Percentiles rank a stretch among this genome's conserved stretches.
These are phyloP conservation scores for Scheffersomyces quercinus DNA, from an alignment of 1,139 yeast species.

Conservation along the genomic window DNA sequence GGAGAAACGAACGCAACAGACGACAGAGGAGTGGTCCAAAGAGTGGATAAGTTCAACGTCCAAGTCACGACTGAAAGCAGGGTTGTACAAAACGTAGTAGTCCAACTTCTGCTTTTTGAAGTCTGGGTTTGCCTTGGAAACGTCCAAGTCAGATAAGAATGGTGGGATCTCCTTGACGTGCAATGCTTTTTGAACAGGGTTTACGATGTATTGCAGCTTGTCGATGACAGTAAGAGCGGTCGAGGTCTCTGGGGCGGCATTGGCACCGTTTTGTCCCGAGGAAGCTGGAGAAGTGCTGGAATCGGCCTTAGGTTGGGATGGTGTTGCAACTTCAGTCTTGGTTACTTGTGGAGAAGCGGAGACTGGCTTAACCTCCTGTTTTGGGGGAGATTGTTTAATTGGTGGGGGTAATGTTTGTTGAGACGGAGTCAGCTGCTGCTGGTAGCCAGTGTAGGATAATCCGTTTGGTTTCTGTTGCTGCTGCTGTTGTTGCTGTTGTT, in stretches of 20 bases:
- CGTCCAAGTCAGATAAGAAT: constrained; percentile 79
- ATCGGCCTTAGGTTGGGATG: constrained; percentile 5
- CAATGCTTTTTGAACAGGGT: constrained; percentile 43
- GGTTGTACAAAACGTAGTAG: constrained; percentile 89
- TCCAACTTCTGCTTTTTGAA: constrained; percentile 84
- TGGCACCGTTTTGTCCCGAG: constrained; percentile 10
- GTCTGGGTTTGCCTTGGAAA: constrained; percentile 73
- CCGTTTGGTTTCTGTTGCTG: constrained; percentile 15
- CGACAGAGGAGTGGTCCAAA: constrained; percentile 89
- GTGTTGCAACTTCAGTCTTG: constrained; percentile 6
- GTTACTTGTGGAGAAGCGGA: constrained; percentile 6
- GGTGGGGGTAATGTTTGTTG: constrained; percentile 16
- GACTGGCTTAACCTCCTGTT: constrained; percentile 12
- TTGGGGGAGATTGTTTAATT: constrained; percentile 14
- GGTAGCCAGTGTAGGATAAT: constrained; percentile 9
- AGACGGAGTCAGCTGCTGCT: constrained; percentile 13
- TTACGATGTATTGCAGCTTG: constrained; percentile 44
- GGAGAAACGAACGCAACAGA: constrained; percentile 93
- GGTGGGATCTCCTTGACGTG: constrained; percentile 82
- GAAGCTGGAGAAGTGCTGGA: constrained; percentile 13
- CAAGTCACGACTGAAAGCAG: constrained; percentile 65
- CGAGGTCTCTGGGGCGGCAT: constrained; percentile 27
- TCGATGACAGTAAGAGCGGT: constrained; percentile 41
- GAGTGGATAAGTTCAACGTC: constrained; percentile 91
- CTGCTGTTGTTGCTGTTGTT: constrained; percentile 11